Evolutionary conservation across 345 rosid genomes (phyloP).

Genomic region (Limnanthes douglasii): DNA sequence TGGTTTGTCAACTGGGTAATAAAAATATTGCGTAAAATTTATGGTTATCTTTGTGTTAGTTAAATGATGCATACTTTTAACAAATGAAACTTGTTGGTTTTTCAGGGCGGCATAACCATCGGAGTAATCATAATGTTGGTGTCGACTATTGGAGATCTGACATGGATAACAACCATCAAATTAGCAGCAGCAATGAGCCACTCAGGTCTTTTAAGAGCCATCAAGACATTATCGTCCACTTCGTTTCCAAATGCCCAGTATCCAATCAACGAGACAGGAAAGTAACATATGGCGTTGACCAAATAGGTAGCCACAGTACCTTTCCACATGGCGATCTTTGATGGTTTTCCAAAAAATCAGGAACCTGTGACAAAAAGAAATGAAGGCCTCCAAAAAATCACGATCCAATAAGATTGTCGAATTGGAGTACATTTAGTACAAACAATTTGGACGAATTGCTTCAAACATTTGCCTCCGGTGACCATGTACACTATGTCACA

Average conservation of each 20-base stretch:
- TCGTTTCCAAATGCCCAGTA: conserved; percentile 78
- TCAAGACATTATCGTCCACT: conserved; percentile 68
- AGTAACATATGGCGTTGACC: conserved; percentile 76
- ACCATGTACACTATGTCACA: conserved; percentile 94
- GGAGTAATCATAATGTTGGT: conserved; percentile 82
- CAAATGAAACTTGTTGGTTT: not conserved
- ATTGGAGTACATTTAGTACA: conserved; percentile 44
- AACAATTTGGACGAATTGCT: conserved; percentile 66
- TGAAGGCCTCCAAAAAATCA: conserved; percentile 78
- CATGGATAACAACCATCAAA: conserved; percentile 90
- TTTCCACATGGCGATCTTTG: conserved; percentile 83
- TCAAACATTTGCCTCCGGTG: conserved; percentile 85
- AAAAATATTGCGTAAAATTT: not conserved
- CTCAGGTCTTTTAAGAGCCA: conserved; percentile 38
- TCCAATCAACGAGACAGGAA: conserved; percentile 83
- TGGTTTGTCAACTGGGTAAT: conserved; percentile 94
- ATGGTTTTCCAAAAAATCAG: conserved; percentile 79
- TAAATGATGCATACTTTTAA: too few relatives aligned
- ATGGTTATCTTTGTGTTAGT: not conserved
- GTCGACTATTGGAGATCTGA: conserved; percentile 81
- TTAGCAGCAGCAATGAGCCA: conserved; percentile 95
- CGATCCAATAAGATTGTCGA: conserved; percentile 79
- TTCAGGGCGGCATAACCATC: conserved; percentile 39
- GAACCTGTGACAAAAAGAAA: conserved; percentile 88
- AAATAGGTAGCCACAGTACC: conserved; percentile 75